Evolutionary conservation across 495 filamentous ascomycete species (phyloP), one percentile per base, ranked within the genome.

Genomic region (Lophiotrema nucula): DNA sequence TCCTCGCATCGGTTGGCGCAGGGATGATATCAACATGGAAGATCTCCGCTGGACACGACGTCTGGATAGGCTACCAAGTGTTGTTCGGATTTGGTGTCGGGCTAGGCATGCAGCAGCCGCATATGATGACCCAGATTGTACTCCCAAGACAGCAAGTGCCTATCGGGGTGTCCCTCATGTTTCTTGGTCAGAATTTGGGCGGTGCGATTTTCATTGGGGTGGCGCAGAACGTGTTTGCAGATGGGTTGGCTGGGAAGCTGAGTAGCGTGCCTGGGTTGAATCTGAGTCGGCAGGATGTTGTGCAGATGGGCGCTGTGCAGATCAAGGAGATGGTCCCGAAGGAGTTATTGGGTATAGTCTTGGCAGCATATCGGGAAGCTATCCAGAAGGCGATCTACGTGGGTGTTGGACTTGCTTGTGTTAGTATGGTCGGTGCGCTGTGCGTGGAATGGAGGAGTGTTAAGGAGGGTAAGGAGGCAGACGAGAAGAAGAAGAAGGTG

Each of bases 41-140:
- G 15, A 70, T 78, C 0, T 72, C 83, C 65, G 84, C 82, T 0
- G 66, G 70, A 8, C 59, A 74, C n/a, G 60, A 72, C 0, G 72
- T 67, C 24, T 96, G 90, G 90, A 88, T 93, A 54, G 88, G 90
- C 0, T 93, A 84, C 60, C 88, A 92, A 63, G 76, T 84, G 31
- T 53, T 92, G 2, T 79, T 81, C 45, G 90, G 89, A 38, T 72
- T 79, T 10, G 89, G 90, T 3, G 56, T 89, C 0, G 89, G 89
- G 1, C 54, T 85, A 2, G 82, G 84, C 39, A 78, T 90, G 70
- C 86, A 91, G 65, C 80, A 83, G 33, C 76, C 83, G 21, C 76
- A 85, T 64, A 84, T 90, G 48, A 11, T 16, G 0, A 49, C 48
- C n/a, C 53, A 64, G 19, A 24, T 49, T 12, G 54, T 58, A 0